Evolutionary conservation across 352 stramenopile genomes (phyloP), one percentile per base, ranked within the genome.

Genomic region (Phytophthora uliginosa): DNA sequence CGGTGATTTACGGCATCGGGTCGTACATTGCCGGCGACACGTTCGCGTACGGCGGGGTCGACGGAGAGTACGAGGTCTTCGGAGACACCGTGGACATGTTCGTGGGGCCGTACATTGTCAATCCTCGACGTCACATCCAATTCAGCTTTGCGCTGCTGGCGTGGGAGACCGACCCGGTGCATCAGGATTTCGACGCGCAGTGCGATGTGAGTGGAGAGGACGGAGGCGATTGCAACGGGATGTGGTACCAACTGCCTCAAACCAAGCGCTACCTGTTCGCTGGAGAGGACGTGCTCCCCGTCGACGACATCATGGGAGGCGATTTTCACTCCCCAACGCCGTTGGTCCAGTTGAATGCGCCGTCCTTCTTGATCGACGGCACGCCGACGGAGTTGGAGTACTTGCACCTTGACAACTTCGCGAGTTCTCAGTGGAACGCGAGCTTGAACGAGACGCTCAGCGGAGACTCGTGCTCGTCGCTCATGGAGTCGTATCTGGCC

Each of bases 401-500:
- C 18, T 59, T 84, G 10, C 71, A 74, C 42, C 33, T 33, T 0
- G 28, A 69, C 45, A 68, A 84, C 53, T 83, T 88, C 22, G 62
- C 48, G 3, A 42, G 8, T 0, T 63, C 59, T 0, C 28, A 59
- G 13, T 84, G 76, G 76, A 65, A 83, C 28, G 53, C 55, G 17
- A 67, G 54, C 26, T 20, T 60, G 6, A 69, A 67, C 59, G 33
- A 79, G 34, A 71, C 36, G 2, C 66, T 89, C 8, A 34, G 17
- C 1, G 63, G 70, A 13, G 53, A 71, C n/a, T 20, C 59, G 4
- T 88, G 78, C 69, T 88, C 81, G 10, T 74, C 77, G 18, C 54
- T 85, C 17, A 81, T 85, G 55, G 77, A 88, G 28, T 81, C 81
- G 55, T 88, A 86, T 69, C 42, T 86, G n/a, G 33, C 51, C 13